Conservation (phyloP, 441 rosid species). For the Breynia disticha region DNA sequence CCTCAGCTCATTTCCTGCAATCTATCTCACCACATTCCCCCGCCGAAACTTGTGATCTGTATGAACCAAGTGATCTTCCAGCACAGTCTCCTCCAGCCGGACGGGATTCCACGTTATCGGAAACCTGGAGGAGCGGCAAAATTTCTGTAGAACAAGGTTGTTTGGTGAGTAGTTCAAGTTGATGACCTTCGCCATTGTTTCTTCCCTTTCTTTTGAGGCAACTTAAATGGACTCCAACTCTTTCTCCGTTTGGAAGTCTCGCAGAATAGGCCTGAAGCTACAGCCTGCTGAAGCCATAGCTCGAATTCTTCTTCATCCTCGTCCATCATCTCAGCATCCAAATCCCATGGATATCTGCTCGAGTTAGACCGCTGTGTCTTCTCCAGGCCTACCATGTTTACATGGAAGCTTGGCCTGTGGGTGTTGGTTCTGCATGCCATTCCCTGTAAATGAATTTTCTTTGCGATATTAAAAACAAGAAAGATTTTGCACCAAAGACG, state of each 20-base stretch:
- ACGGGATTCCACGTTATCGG: not conserved
- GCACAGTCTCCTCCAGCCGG: not conserved
- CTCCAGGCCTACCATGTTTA: slow-evolving; percentile 93
- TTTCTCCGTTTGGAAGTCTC: slow-evolving; percentile 88
- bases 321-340: slow-evolving; percentile 91
- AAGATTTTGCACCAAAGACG: too few relatives aligned
- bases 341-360: slow-evolving; percentile 83
- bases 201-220: slow-evolving; percentile 75
- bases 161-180: slow-evolving; percentile 27
- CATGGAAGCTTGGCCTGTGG: slow-evolving; percentile 93
- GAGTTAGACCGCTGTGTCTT: slow-evolving; percentile 78
- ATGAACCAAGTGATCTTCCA: too few relatives aligned
- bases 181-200: slow-evolving; percentile 96
- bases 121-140: not conserved
- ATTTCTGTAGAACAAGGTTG: not conserved
- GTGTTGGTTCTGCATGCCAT: slow-evolving; percentile 96
- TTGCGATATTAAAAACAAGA: too few relatives aligned
- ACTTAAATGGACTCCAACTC: slow-evolving; percentile 98
- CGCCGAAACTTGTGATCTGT: not conserved
- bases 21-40: not conserved
- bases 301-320: slow-evolving; percentile 92
- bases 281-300: slow-evolving; percentile 89
- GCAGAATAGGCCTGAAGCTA: slow-evolving; percentile 89
- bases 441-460: slow-evolving; percentile 47
- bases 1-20: not conserved